Base-by-base conservation (phyloP, 768 basidiomycete species). In the Lentinula edodes region DNA sequence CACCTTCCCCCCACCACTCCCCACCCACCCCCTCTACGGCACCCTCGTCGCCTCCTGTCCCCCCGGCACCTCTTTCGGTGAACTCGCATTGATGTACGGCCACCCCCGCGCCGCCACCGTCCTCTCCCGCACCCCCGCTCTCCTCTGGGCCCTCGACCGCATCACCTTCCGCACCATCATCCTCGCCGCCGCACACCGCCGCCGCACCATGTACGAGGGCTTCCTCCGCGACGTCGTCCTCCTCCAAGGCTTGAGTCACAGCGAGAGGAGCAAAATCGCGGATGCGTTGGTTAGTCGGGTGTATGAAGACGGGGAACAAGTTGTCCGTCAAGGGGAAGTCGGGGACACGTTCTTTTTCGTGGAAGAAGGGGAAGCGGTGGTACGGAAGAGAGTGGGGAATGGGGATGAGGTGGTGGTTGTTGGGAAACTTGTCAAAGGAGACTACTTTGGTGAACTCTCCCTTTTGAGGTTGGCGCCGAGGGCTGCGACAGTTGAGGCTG, bases 151-250 rank as follows among this genome's bases (percentile, higher is more conserved):
- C 9, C 81, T 99, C 66, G 97, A 99, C 76, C 90, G 97, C 61
- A 94, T 95, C 67, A 98, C 95, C 3, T 99, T 98, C 88, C 87
- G 97, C 51, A 97, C 94, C 6, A 98, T 99, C 75, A 90, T 99
- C 58, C 82, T 98, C 63, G 95, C 95, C 73, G 88, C 93, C 57
- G 93, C 94, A 38, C 90, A 95, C 67, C 82, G 90, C 61, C 87
- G 94, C 66, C 81, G 96, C 57, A 91, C 91, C 67, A 95, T 97
- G 90, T 98, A 98, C 72, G 97, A 99, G 72, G 84, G 88, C 39
- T 99, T 99, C 82, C 78, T 99, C 60, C 85, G 87, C n/a, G 91
- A 89, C 7, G 95, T 98, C 15, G 85, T 89, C 2, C 83, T 99
- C 51, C 81, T 99, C 48, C 85, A 90, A 35, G 90, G 92, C 7